Evolutionary conservation across 2,329 filamentous ascomycete genomes (phyloP).

Genomic region (Sarocladium brachiariae): DNA sequence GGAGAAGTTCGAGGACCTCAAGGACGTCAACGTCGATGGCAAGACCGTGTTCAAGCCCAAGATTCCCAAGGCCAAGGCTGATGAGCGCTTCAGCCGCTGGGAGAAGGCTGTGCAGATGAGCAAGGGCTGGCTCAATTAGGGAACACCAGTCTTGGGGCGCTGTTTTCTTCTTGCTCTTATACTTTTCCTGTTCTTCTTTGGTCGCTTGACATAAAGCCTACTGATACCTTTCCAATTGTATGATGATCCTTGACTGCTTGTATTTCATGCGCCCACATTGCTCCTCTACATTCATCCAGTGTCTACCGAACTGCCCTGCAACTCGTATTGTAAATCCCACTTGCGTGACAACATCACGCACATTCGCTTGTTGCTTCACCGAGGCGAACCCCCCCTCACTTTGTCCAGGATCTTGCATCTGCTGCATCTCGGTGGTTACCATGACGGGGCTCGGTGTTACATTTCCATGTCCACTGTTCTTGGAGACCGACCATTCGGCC

Average conservation of each 20-base stretch:
- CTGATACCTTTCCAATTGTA: constrained; percentile 8
- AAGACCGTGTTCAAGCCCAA: constrained; percentile 61
- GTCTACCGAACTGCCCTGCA: no score
- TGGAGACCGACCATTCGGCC: no score
- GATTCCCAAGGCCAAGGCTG: constrained; percentile 52
- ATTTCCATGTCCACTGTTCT: no score
- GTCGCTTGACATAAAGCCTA: neutral
- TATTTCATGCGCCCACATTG: neutral
- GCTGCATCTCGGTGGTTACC: neutral
- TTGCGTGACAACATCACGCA: no score
- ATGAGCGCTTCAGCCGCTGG: constrained; percentile 63
- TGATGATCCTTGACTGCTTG: constrained; percentile 2
- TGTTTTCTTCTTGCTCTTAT: neutral
- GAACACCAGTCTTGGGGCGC: neutral
- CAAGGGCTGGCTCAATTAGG: constrained; percentile 52
- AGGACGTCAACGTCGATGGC: constrained; percentile 63
- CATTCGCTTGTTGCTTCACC: no score
- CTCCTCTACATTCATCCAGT: no score
- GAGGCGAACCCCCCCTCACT: neutral
- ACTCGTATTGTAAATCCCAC: no score
- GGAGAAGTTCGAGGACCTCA: constrained; percentile 66
- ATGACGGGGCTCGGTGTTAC: constrained; percentile 1
- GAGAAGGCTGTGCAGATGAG: constrained; percentile 73
- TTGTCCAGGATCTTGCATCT: constrained; percentile 4
- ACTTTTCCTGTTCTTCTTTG: neutral